phyloP scores from a whole-genome alignment of 169 alveolate genomes.

The Plasmodium knowlesi region DNA sequence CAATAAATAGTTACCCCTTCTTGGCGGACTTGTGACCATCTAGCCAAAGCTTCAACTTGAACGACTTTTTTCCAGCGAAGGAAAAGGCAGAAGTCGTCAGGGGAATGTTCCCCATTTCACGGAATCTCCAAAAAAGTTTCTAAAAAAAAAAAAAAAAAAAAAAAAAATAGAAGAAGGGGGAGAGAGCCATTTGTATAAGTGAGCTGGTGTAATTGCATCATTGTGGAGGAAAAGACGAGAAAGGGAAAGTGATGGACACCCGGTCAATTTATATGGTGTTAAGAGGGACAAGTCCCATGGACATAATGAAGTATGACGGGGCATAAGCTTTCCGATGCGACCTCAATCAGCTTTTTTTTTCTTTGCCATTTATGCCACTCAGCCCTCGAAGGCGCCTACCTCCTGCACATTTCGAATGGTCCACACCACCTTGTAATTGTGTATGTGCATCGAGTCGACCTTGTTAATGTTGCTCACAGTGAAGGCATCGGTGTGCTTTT shows the following conservation, averaged over 20 bases:
- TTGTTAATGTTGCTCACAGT: constrained; percentile 69
- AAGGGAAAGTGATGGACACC: not conserved
- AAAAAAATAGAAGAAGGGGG: not conserved
- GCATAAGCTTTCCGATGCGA: not conserved
- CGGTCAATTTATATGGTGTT: not conserved
- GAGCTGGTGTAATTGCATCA: not conserved
- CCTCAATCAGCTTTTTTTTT: no score
- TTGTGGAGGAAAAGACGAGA: not conserved
- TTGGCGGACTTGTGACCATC: constrained; percentile 76
- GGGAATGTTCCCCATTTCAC: constrained; percentile 76
- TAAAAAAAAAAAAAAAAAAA: constrained; percentile 11
- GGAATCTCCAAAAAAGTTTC: constrained; percentile 74
- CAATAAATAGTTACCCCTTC: constrained; percentile 26
- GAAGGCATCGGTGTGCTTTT: constrained; percentile 62
- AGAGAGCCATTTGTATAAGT: not conserved
- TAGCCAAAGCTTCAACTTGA: constrained; percentile 73
- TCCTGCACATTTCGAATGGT: constrained; percentile 74
- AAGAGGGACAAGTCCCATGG: not conserved
- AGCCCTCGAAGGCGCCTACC: no score
- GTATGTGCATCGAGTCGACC: constrained; percentile 73
- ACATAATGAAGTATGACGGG: not conserved
- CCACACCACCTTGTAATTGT: constrained; percentile 74
- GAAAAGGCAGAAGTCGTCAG: constrained; percentile 71
- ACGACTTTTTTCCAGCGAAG: constrained; percentile 74
- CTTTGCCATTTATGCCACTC: no score